Base-by-base conservation (phyloP, 1,139 yeast species). In the Yamadazyma friedrichii region DNA sequence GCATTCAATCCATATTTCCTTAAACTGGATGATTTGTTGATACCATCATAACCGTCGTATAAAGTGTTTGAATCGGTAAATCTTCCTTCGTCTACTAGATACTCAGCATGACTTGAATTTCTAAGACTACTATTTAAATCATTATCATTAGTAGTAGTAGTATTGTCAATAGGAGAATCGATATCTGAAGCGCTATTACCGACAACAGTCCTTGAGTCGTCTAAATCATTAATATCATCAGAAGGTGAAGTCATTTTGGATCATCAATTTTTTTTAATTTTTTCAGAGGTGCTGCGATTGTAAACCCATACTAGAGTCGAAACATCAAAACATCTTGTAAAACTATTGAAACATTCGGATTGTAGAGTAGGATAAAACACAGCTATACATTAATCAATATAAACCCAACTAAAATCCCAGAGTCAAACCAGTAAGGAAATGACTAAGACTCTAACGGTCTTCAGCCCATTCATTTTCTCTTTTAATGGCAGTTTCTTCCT, bases 381-480 rank as follows among this genome's bases (percentile, higher is more conserved):
- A 20, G 24, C 5, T 6, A 20, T 20, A 20, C 24, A 20, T 20
- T 20, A 20, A 20, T 20, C 24, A 8, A 20, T 20, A 20, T 20
- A 20, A 20, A 20, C 24, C 24, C 5, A 20, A 20, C 8, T 6
- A 20, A 8, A 20, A 20, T 8, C 24, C 24, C 24, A 20, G 8
- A 8, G 24, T 8, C 8, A 5, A 6, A 20, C 8, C 8, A 20
- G 24, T 20, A 20, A 20, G 24, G 8, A 20, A 20, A 6, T 20
- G 8, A 6, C 26, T 17, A n/a, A n/a, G n/a, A n/a, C n/a, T 6
- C 38, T 44, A 51, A 47, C 54, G 53, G 35, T 93, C 98, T 64
- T 93, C 98, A 17, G 98, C 98, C 98, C 98, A 93, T 64, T 93
- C 98, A 61, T 93, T 93, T 65, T 93, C 98, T 58, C 96, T 81